These are phyloP conservation scores for Blastocystis sp. DNA, from an alignment of 352 stramenopile species.

Conservation along the genomic window DNA sequence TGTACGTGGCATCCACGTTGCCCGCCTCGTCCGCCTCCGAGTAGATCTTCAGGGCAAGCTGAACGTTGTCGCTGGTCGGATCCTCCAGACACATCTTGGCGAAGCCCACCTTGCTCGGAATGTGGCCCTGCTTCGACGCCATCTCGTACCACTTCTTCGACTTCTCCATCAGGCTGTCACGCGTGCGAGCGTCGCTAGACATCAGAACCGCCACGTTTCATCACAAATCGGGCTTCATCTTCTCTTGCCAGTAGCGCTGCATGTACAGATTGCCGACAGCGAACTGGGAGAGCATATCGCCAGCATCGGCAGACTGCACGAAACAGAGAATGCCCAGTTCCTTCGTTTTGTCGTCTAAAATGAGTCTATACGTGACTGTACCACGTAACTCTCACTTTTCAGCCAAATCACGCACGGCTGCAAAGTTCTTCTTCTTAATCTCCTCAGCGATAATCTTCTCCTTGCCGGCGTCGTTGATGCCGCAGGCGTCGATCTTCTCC, in stretches of 20 bases:
- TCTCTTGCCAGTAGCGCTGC: slow-evolving; percentile 63
- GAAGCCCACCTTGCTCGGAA: slow-evolving; percentile 40
- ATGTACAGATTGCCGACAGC: slow-evolving; percentile 59
- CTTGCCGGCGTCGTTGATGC: slow-evolving; percentile 56
- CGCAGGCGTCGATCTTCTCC: slow-evolving; percentile 32
- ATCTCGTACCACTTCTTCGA: slow-evolving; percentile 54
- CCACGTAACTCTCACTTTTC: background rate
- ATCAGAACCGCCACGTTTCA: background rate
- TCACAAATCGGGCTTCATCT: slow-evolving; percentile 56
- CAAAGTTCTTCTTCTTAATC: slow-evolving; percentile 64
- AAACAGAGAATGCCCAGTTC: slow-evolving; percentile 66
- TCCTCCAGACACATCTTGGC: slow-evolving; percentile 70
- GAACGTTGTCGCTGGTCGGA: slow-evolving; percentile 16
- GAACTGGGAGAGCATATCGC: slow-evolving; percentile 46
- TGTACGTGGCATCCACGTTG: slow-evolving; percentile 60
- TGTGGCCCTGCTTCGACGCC: slow-evolving; percentile 38
- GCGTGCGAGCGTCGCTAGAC: background rate
- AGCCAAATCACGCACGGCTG: slow-evolving; percentile 1
- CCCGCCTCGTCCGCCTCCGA: slow-evolving; percentile 35
- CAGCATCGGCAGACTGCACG: slow-evolving; percentile 31
- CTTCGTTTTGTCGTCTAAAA: slow-evolving; percentile 23
- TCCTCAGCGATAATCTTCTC: slow-evolving; percentile 58
- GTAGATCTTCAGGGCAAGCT: slow-evolving; percentile 35
- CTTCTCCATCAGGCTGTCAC: slow-evolving; percentile 50
- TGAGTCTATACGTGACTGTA: slow-evolving; percentile 1